Percentiles rank a stretch among this genome's conserved stretches.
These are phyloP conservation scores for Leccinum olivaceoglutinosum DNA, from an alignment of 1,284 basidiomycete genomes.

Conservation along the genomic window DNA sequence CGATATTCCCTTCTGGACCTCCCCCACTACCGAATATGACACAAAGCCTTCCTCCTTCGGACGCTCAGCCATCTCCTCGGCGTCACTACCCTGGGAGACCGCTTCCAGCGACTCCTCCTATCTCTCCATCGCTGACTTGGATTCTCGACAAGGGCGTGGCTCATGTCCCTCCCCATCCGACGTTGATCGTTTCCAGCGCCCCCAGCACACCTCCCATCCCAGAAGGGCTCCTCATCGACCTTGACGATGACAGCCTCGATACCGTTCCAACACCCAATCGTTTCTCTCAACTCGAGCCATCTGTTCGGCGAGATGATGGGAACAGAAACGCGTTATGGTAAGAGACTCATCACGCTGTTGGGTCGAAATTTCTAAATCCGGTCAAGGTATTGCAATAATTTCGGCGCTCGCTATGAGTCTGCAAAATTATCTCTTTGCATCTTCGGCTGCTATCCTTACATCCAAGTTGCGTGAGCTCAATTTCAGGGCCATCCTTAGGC, in stretches of 20 bases:
- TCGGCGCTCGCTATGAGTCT: too few species aligned
- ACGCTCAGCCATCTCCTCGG: constrained; percentile 22
- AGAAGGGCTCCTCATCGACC: constrained; percentile 30
- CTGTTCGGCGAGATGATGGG: too few species aligned
- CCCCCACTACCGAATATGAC: constrained; percentile 23
- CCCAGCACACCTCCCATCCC: constrained; percentile 27
- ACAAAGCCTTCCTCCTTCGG: constrained; percentile 24
- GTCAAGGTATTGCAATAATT: too few species aligned
- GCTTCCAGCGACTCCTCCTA: constrained; percentile 28
- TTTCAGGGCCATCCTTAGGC: too few species aligned
- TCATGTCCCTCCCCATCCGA: constrained; percentile 13
- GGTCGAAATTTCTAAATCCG: too few species aligned
- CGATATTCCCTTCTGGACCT: constrained; percentile 31
- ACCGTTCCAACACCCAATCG: constrained; percentile 2
- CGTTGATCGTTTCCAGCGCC: constrained; percentile 15
- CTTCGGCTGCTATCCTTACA: too few species aligned
- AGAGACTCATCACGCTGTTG: too few species aligned
- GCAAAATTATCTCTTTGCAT: too few species aligned
- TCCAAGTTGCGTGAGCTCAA: too few species aligned
- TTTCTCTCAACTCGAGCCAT: too few species aligned
- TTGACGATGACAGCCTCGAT: constrained; percentile 30
- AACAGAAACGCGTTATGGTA: too few species aligned
- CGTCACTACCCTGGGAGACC: constrained; percentile 30
- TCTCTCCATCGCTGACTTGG: constrained; percentile 31
- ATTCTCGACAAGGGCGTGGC: constrained; percentile 25